A percentile compares a stretch with the other conserved stretches of the same genome.
These are phyloP conservation scores for Stagonosporopsis vannaccii DNA, from an alignment of 2,329 filamentous ascomycete genomes.

Conservation along the genomic window DNA sequence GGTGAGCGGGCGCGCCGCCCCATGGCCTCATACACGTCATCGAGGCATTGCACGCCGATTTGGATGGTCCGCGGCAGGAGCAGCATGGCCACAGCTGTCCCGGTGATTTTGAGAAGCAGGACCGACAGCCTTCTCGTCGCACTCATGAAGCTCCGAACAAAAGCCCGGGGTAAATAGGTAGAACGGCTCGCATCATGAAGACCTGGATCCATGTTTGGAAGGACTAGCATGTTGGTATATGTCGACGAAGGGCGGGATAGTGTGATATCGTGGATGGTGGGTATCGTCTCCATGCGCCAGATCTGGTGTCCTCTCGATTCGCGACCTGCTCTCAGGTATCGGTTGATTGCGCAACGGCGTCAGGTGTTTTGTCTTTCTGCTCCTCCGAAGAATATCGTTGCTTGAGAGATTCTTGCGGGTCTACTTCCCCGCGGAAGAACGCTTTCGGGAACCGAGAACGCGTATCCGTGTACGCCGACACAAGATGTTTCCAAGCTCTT, in stretches of 20 bases:
- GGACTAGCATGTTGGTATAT: conserved; percentile 9
- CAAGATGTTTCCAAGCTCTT: neutral
- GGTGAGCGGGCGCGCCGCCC: conserved; percentile 19
- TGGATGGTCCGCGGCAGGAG: conserved; percentile 18
- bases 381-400: neutral
- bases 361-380: neutral
- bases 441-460: neutral
- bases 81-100: conserved; percentile 10
- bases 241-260: neutral
- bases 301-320: neutral
- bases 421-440: neutral
- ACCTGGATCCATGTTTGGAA: conserved; percentile 11
- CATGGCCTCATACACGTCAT: conserved; percentile 9
- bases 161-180: neutral
- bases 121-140: neutral
- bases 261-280: neutral
- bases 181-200: neutral
- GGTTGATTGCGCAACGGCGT: neutral
- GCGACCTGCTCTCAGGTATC: neutral
- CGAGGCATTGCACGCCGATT: conserved; percentile 14
- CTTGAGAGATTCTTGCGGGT: neutral
- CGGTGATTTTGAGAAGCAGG: neutral
- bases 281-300: conserved; percentile 4
- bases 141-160: neutral
- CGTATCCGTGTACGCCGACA: neutral